Base-by-base conservation (phyloP, 345 rosid genomes). In the Syzygium jambos region DNA sequence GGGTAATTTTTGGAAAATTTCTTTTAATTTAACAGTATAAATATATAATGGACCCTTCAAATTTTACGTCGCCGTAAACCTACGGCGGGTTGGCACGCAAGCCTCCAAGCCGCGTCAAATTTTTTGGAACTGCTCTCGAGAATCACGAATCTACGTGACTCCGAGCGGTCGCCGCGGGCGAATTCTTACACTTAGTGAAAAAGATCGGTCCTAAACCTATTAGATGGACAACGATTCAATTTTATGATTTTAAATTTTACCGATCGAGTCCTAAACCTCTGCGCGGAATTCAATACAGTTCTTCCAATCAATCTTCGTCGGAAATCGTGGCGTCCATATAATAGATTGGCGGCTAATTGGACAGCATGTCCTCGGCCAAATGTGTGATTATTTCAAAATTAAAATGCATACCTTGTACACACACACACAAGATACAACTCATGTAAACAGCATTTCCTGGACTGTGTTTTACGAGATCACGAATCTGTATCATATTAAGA, bases 291-390 rank as follows among this genome's bases (percentile, higher is more conserved):
- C 11, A 29, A 15, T 7, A 19, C 3, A 29, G 9, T 0, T 22
- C 2, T 65, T 65, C 3, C 6, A 4, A 30, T 65, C 0, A 3
- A 43, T 43, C 6, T 43, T 43, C 46, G 1, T 43, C 46, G 46
- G 7, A 6, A 43, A 43, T 43, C 46, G 7, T 25, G 12, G 2
- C 12, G 25, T 59, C 1, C 5, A 3, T 59, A 25, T 3, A 25
- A 11, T 11, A 59, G 2, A 25, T 59, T 59, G 29, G 5, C 1
- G 5, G 16, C 6, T 2, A 0, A 9, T 65, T 0, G 6, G 1
- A 34, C 9, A 65, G 9, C 30, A 2, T 16, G 22, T 29, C 8
- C 0, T 16, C 34, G 22, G 10, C 78, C 22, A 30, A 65, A 0
- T 65, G 19, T 15, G 30, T 65, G 41, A 22, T 65, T 65, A 21